Evolutionary conservation across 306 rosid species (phyloP), one percentile per base, ranked within the genome.

Genomic region (Mimosa bimucronata): DNA sequence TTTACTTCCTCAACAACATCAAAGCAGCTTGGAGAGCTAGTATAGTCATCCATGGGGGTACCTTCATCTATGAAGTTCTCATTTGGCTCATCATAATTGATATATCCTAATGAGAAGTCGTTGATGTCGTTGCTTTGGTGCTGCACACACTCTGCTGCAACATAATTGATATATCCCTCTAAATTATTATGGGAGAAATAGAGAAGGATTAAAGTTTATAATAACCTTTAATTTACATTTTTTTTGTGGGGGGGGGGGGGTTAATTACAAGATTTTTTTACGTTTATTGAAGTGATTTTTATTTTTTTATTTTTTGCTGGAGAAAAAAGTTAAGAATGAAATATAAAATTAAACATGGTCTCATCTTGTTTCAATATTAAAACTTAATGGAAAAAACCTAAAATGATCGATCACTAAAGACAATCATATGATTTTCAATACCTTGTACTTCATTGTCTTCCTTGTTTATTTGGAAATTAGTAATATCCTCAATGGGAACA

Each of bases 21-120:
- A 28, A 94, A 92, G 75, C 90, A 92, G 75, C 90, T 89, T 23
- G 94, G 97, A 50, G 97, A 91, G 46, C 82, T 78, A 9, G 97
- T 89, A 74, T 85, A 89, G 34, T 75, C 83, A 7, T 87, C 89
- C 81, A 85, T 82, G 88, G 74, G 31, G 58, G 74, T 69, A 1
- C 87, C 87, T 34, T 90, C 92, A 55, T 92, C 88, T 70, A 86
- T 81, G 48, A 86, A 90, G 82, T 87, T 87, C 26, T 84, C 88
- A 3, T 80, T 78, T 7, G 87, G 83, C 41, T 79, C 89, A 42
- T 83, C 83, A 21, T 80, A 73, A 65, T 88, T 89, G 61, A 91
- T 83, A 91, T 92, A 92, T 30, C 85, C 94, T 5, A 92, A 86
- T 14, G 97, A 83, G 86, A 85, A 92, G 37, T 85, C 86, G 11